Base-by-base conservation (phyloP, 495 filamentous ascomycete genomes). In the Penicillium psychrofluorescens region DNA sequence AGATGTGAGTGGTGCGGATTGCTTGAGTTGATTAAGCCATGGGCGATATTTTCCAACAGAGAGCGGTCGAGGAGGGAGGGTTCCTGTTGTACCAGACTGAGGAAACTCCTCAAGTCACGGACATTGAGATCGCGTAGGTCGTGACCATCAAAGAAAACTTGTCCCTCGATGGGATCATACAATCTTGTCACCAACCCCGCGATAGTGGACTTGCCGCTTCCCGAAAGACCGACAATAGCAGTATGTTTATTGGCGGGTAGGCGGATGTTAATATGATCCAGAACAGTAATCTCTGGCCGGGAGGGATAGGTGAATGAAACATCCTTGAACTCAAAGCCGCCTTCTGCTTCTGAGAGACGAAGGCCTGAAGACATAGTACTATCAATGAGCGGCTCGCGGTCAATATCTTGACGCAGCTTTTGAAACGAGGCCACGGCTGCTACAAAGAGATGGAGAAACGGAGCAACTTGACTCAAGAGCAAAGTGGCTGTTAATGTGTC, bases 121-220 rank as follows among this genome's bases (percentile, higher is more conserved):
- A 80, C 59, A 22, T 85, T 84, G 41, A 84, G 41, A 5, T 75
- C 67, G 0, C 63, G 62, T 11, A 86, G 38, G 48, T 79, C 63
- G 7, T 70, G 61, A 8, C 71, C 76, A 38, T 78, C 77, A 6
- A 87, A 62, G 3, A 59, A 45, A 32, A 86, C 63, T 10, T 56
- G 36, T n/a, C 74, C 74, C 7, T 60, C 40, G 0, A 50, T 61
- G 10, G 66, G 62, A 53, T 76, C 70, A 44, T 74, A 74, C 37
- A 83, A 56, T 9, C 81, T 63, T 13, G 71, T 69, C 2, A 81
- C 49, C 8, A 85, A 55, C 8, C 72, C 71, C 0, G 75, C 74
- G 28, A 86, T 67, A 7, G 83, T 87, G 3, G 80, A 84, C 51
- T 88, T 88, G n/a, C 84, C 84, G 45, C 76, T 79, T 14, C 84